A percentile compares a stretch with the other conserved stretches of the same genome.
Evolutionary conservation across 495 filamentous ascomycete genomes (phyloP).

Genomic region (Penicillium tannophilum): DNA sequence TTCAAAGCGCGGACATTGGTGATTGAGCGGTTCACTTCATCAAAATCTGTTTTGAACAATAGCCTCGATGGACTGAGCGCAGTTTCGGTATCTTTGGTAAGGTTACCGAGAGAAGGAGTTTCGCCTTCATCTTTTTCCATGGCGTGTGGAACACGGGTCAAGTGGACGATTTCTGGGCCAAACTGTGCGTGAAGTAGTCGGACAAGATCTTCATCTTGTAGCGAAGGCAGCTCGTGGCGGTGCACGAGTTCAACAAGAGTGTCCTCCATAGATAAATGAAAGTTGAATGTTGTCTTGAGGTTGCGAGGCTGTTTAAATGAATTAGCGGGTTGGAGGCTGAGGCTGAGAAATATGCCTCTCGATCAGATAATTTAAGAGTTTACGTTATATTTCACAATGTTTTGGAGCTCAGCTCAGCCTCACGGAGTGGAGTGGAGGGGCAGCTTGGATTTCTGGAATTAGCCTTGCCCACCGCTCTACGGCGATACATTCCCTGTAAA

Average conservation of each 20-base stretch:
- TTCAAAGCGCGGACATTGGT: conserved; percentile 33
- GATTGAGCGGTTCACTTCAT: conserved; percentile 42
- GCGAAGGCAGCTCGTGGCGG: not conserved
- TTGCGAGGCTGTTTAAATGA: not conserved
- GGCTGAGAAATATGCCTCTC: no score
- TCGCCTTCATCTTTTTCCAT: not conserved
- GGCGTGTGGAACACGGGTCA: not conserved
- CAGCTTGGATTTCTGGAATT: not conserved
- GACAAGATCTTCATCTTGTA: conserved; percentile 4
- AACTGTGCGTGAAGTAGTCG: not conserved
- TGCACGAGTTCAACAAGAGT: not conserved
- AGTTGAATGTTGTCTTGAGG: not conserved
- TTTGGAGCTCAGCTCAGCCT: not conserved
- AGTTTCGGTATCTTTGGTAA: not conserved
- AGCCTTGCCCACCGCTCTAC: not conserved
- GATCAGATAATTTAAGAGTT: no score
- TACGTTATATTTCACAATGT: not conserved
- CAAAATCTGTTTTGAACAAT: conserved; percentile 21
- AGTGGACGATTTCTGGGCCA: not conserved
- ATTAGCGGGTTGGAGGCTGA: not conserved
- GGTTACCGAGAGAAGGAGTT: not conserved
- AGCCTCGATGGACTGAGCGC: not conserved
- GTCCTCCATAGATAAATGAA: not conserved
- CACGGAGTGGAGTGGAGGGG: not conserved
- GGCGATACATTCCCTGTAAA: not conserved